Conservation (phyloP, 306 rosid species). For the Amphicarpaea edgeworthii region DNA sequence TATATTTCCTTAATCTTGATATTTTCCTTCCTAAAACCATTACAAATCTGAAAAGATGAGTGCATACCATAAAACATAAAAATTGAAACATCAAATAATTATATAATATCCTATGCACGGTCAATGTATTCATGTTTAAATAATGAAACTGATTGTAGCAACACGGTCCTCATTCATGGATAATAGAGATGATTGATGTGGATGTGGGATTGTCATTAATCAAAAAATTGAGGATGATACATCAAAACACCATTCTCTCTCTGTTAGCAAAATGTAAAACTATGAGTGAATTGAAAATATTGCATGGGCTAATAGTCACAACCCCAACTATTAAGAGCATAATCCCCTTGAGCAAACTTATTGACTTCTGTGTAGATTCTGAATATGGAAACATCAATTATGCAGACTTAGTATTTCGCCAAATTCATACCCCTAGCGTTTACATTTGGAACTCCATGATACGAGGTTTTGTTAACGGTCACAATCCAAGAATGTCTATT, state of each 20-base stretch:
- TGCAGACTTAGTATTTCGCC: constrained; percentile 59
- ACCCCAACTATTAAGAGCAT: constrained; percentile 53
- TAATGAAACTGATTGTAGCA: no score
- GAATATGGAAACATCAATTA: constrained; percentile 63
- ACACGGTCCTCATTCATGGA: no score
- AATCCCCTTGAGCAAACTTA: constrained; percentile 68
- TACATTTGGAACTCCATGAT: constrained; percentile 85
- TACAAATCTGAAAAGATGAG: background rate
- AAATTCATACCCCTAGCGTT: constrained; percentile 58
- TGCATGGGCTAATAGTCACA: constrained; percentile 65
- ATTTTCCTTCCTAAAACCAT: background rate
- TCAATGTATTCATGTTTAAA: no score
- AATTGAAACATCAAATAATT: no score
- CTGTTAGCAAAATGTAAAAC: constrained; percentile 60
- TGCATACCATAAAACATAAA: no score
- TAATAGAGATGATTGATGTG: no score
- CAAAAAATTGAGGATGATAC: constrained; percentile 50
- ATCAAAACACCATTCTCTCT: constrained; percentile 55
- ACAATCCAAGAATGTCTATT: constrained; percentile 58
- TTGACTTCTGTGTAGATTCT: constrained; percentile 69
- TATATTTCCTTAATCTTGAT: no score
- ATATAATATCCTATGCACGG: no score
- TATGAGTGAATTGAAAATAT: constrained; percentile 60
- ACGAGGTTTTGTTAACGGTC: constrained; percentile 62
- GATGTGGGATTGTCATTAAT: constrained; percentile 12